A percentile compares a stretch with the other conserved stretches of the same genome.
Conservation (phyloP, 2,329 filamentous ascomycete species). For the Cercospora zeae-maydis region DNA sequence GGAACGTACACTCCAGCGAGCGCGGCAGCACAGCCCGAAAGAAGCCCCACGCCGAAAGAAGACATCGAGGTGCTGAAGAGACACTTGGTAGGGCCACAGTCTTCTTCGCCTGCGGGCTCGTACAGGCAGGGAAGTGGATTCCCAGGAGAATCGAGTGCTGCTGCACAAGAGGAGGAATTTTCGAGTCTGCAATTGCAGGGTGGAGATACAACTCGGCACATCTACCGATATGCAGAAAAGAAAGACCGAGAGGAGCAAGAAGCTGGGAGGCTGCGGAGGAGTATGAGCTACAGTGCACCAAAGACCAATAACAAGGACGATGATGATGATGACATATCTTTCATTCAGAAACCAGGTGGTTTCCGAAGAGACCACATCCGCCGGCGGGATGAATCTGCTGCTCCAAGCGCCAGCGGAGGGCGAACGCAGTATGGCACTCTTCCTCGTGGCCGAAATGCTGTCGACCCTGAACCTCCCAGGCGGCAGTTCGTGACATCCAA, state of each 20-base stretch:
- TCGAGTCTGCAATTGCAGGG: slow-evolving; percentile 90
- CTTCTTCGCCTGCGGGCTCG: slow-evolving; percentile 38
- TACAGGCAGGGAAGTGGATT: slow-evolving; percentile 26
- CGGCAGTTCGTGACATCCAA: slow-evolving; percentile 75
- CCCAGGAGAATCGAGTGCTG: slow-evolving; percentile 32
- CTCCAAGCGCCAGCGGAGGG: slow-evolving; percentile 44
- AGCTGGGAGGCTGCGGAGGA: slow-evolving; percentile 63
- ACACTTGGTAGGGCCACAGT: slow-evolving; percentile 73
- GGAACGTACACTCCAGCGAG: slow-evolving; percentile 77
- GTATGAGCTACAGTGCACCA: slow-evolving; percentile 79
- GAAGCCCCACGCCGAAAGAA: slow-evolving; percentile 64
- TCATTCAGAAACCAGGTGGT: slow-evolving; percentile 89
- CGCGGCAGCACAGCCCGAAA: slow-evolving; percentile 42
- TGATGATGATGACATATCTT: slow-evolving; percentile 71
- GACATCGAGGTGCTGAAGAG: slow-evolving; percentile 88
- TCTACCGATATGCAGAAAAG: slow-evolving; percentile 95
- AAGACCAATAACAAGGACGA: slow-evolving; percentile 77
- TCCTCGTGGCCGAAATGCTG: slow-evolving; percentile 4
- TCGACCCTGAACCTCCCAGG: slow-evolving; percentile 27
- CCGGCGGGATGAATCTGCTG: slow-evolving; percentile 60
- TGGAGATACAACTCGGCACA: slow-evolving; percentile 88
- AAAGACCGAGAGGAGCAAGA: slow-evolving; percentile 65
- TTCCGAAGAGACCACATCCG: slow-evolving; percentile 88
- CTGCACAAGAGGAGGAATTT: slow-evolving; percentile 71
- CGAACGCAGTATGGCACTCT: slow-evolving; percentile 22